phyloP scores from a whole-genome alignment of 305 asterid species.

The Plantago rigida region DNA sequence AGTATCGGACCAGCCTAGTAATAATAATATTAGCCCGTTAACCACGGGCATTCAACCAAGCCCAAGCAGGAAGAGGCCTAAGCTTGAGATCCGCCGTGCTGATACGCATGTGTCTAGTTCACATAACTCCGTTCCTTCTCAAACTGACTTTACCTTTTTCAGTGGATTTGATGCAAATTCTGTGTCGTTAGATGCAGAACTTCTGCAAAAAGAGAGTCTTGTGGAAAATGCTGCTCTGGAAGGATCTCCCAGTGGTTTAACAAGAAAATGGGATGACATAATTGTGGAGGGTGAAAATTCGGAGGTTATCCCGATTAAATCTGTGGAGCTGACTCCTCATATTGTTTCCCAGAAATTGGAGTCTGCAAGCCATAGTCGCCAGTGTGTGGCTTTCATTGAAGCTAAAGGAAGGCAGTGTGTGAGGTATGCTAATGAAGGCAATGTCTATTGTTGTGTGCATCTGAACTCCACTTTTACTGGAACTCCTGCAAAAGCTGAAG shows the following conservation, averaged over 20 bases:
- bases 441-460: conserved; percentile 91
- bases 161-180: conserved; percentile 36
- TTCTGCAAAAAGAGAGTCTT: conserved; percentile 35
- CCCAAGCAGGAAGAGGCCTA: conserved; percentile 72
- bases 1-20: conserved; percentile 41
- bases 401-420: conserved; percentile 92
- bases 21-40: conserved; percentile 33
- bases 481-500: conserved; percentile 51
- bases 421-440: conserved; percentile 89
- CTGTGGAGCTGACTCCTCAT: conserved; percentile 45
- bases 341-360: conserved; percentile 38
- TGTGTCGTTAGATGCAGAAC: conserved; percentile 41
- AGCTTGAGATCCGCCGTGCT: conserved; percentile 98
- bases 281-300: conserved; percentile 56
- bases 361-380: conserved; percentile 56
- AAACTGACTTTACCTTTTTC: conserved; percentile 42
- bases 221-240: conserved; percentile 31
- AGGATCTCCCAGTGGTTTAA: conserved; percentile 36
- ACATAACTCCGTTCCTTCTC: conserved; percentile 44
- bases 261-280: conserved; percentile 58
- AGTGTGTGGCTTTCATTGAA: conserved; percentile 83
- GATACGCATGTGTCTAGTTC: conserved; percentile 59
- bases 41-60: conserved; percentile 47
- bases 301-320: conserved; percentile 38
- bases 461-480: conserved; percentile 59